Evolutionary conservation across 1,139 yeast genomes (phyloP).

Genomic region (Candida sp.): DNA sequence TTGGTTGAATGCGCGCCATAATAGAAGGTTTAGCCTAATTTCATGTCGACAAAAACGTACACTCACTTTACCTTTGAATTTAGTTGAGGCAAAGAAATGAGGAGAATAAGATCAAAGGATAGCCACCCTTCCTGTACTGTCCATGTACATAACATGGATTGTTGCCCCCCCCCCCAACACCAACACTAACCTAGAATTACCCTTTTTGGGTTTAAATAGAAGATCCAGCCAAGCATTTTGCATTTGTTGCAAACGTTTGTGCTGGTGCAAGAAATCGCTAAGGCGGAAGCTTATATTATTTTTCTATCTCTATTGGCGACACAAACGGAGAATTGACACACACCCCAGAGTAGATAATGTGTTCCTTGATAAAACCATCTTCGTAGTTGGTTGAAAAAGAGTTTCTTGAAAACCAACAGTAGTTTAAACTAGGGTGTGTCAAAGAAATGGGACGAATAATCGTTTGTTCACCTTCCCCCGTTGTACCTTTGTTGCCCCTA

Average conservation of each 20-base stretch:
- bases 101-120: too few species aligned
- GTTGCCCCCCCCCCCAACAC: too few species aligned
- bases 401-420: background rate
- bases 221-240: background rate
- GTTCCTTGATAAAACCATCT: background rate
- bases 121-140: too few species aligned
- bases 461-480: background rate
- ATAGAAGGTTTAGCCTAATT: too few species aligned
- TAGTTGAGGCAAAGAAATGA: too few species aligned
- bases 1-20: too few species aligned
- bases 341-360: background rate
- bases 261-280: too few species aligned
- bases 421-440: background rate
- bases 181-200: background rate
- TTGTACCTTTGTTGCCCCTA: background rate
- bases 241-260: background rate
- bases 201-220: background rate
- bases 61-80: too few species aligned
- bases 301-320: background rate
- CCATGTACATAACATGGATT: too few species aligned
- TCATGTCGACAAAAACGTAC: too few species aligned
- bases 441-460: background rate
- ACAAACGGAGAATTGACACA: constrained; percentile 1
- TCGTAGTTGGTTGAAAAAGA: background rate
- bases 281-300: background rate